Conservation (phyloP, 2,329 filamentous ascomycete genomes). For the Pseudogymnoascus sp. region DNA sequence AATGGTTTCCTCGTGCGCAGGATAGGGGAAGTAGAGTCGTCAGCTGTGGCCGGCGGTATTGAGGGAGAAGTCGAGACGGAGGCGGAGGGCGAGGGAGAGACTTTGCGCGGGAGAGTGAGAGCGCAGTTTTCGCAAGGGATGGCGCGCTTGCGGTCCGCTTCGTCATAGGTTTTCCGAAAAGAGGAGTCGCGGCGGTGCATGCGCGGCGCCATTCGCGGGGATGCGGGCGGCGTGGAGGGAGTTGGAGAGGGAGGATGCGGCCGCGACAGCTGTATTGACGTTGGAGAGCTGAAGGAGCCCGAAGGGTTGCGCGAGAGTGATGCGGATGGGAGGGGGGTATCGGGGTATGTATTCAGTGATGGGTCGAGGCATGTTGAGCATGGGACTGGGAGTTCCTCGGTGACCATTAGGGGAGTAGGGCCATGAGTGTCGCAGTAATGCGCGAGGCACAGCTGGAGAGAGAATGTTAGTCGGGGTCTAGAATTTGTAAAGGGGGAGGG, state of each 20-base stretch:
- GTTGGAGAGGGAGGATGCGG: constrained; percentile 33
- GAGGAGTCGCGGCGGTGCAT: constrained; percentile 45
- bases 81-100: constrained; percentile 50
- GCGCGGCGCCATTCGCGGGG: constrained; percentile 35
- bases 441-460: constrained; percentile 54
- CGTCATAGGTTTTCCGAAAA: constrained; percentile 56
- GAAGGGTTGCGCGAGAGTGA: background rate
- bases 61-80: constrained; percentile 38
- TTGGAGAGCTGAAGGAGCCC: background rate
- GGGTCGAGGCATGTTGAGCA: constrained; percentile 51
- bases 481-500: background rate
- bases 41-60: constrained; percentile 23
- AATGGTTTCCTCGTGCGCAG: constrained; percentile 53
- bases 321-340: background rate
- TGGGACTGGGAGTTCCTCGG: constrained; percentile 53
- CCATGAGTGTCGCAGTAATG: constrained; percentile 65
- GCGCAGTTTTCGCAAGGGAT: constrained; percentile 62
- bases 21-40: constrained; percentile 39
- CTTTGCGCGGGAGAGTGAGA: constrained; percentile 50
- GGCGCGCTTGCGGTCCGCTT: constrained; percentile 54
- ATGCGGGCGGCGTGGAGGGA: constrained; percentile 51
- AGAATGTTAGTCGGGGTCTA: background rate
- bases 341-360: background rate
- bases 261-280: constrained; percentile 14
- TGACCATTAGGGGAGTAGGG: constrained; percentile 62